A percentile compares a stretch with the other conserved stretches of the same genome.
phyloP scores from a whole-genome alignment of 1,139 yeast species.

The Suhomyces coccinellae region DNA sequence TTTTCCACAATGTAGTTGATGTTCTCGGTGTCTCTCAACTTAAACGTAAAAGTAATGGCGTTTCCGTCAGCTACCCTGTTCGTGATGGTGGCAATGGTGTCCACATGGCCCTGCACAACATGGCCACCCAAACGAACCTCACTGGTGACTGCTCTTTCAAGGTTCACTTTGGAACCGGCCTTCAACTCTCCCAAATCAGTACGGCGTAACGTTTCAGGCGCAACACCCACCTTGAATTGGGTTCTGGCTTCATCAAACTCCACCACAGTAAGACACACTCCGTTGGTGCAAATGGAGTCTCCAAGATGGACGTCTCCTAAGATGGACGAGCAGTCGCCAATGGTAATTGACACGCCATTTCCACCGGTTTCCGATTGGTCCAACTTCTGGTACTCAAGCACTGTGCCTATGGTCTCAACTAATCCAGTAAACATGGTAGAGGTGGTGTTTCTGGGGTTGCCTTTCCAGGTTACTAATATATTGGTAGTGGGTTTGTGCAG shows the following conservation, averaged over 20 bases:
- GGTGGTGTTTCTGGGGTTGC: no score
- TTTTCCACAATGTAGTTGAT: slow-evolving; percentile 84
- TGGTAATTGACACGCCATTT: slow-evolving; percentile 71
- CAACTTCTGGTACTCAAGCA: slow-evolving; percentile 44
- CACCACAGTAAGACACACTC: slow-evolving; percentile 93
- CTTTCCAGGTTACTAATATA: no score
- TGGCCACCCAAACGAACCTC: slow-evolving; percentile 95
- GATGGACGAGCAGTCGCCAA: slow-evolving; percentile 62
- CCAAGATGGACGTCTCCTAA: slow-evolving; percentile 84
- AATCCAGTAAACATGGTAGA: slow-evolving; percentile 91
- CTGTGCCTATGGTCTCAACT: slow-evolving; percentile 79
- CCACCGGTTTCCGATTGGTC: slow-evolving; percentile 70
- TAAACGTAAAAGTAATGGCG: slow-evolving; percentile 74
- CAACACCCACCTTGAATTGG: slow-evolving; percentile 82
- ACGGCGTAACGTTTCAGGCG: slow-evolving; percentile 88
- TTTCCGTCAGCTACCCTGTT: slow-evolving; percentile 64
- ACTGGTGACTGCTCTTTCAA: slow-evolving; percentile 85
- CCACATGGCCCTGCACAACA: slow-evolving; percentile 96
- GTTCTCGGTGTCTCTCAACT: slow-evolving; percentile 62
- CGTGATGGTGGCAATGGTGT: slow-evolving; percentile 74
- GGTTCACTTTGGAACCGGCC: slow-evolving; percentile 66
- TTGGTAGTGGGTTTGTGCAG: not conserved
- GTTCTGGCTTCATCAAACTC: slow-evolving; percentile 56
- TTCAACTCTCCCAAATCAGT: slow-evolving; percentile 68
- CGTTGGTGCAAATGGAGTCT: slow-evolving; percentile 88